These are phyloP conservation scores for Castanea crenata DNA, from an alignment of 306 rosid species.

Conservation along the genomic window DNA sequence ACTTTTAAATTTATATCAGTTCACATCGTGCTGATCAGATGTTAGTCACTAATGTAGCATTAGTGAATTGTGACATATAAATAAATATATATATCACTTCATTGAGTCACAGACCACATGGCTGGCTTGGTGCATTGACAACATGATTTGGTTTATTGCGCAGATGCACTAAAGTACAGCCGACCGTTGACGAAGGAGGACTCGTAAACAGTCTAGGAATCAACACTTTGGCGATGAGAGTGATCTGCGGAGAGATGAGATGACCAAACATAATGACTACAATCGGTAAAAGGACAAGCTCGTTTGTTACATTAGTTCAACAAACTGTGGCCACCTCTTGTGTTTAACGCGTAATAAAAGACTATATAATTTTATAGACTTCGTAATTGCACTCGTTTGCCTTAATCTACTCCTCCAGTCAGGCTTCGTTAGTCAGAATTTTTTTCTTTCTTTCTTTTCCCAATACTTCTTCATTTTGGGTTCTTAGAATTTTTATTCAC, in stretches of 20 bases:
- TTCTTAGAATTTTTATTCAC: no score
- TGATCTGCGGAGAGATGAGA: background rate
- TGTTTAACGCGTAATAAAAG: no score
- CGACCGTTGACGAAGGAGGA: slow-evolving; percentile 3
- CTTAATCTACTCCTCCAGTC: background rate
- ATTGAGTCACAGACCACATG: background rate
- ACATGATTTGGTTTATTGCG: background rate
- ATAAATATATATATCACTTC: background rate
- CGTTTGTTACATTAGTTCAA: no score
- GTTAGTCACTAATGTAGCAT: no score
- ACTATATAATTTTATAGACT: background rate
- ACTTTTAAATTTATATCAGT: no score
- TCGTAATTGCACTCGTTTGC: background rate
- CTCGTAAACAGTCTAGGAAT: background rate
- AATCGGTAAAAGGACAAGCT: background rate
- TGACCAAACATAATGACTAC: background rate
- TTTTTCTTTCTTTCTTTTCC: no score
- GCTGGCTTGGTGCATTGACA: background rate
- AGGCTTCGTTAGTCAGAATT: no score
- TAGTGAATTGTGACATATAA: no score
- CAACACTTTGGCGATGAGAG: slow-evolving; percentile 1
- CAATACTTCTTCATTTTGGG: no score
- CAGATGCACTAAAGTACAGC: background rate
- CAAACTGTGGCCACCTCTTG: no score
- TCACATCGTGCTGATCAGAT: background rate